Conservation (phyloP, 2,329 filamentous ascomycete species). For the Parascedosporium putredinis region DNA sequence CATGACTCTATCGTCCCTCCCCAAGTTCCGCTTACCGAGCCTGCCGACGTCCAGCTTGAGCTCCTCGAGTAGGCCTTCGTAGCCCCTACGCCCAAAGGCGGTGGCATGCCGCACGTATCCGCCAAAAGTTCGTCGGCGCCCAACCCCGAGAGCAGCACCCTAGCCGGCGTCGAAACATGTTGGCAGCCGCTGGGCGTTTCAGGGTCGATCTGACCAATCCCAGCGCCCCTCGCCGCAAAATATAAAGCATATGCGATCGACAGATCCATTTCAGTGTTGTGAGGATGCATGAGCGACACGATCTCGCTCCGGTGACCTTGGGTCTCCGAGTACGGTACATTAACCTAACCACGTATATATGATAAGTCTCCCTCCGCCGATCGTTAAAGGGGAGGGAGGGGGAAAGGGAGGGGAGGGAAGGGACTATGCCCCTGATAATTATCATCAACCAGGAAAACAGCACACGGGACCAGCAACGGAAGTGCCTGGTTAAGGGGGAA, state of each 20-base stretch:
- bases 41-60: conserved; percentile 75
- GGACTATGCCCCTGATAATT: neutral
- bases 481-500: too few relatives aligned
- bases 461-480: too few relatives aligned
- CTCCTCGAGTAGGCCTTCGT: conserved; percentile 65
- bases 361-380: neutral
- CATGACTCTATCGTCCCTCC: conserved; percentile 85
- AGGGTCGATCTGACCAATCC: conserved; percentile 27
- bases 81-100: conserved; percentile 61
- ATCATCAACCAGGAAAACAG: too few relatives aligned
- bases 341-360: conserved; percentile 37
- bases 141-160: conserved; percentile 81
- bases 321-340: conserved; percentile 72
- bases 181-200: conserved; percentile 15
- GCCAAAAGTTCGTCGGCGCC: conserved; percentile 95
- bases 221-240: conserved; percentile 74
- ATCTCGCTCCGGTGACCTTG: conserved; percentile 58
- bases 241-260: conserved; percentile 93
- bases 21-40: conserved; percentile 87
- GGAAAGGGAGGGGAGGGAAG: neutral
- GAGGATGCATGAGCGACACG: conserved; percentile 72
- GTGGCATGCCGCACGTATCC: conserved; percentile 79
- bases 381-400: neutral
- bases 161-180: conserved; percentile 47
- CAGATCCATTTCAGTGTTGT: conserved; percentile 97